Evolutionary conservation across 2,329 filamentous ascomycete species (phyloP).

Genomic region (Talaromyces sp.): DNA sequence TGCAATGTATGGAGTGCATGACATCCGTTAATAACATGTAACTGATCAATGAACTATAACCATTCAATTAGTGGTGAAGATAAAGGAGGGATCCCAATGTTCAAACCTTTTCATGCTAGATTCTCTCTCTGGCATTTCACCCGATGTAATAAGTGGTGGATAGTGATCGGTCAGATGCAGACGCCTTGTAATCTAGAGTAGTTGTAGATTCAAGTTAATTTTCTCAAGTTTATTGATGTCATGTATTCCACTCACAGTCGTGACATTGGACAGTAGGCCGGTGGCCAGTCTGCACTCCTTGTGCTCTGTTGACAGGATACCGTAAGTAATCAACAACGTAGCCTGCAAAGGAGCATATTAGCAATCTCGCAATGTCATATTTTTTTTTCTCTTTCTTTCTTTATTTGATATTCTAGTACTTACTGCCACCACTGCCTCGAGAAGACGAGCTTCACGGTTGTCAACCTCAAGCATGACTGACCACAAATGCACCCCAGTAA

Average conservation of each 20-base stretch:
- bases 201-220: neutral
- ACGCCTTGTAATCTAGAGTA: neutral
- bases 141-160: neutral
- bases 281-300: neutral
- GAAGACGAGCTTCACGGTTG: neutral
- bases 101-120: neutral
- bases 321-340: neutral
- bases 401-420: neutral
- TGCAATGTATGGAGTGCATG: neutral
- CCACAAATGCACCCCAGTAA: neutral
- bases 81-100: neutral
- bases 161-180: neutral
- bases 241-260: neutral
- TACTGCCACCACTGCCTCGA: neutral
- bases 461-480: neutral
- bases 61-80: neutral
- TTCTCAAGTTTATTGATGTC: neutral
- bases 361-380: neutral
- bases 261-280: neutral
- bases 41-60: neutral
- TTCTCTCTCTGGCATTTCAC: neutral
- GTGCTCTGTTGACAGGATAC: neutral
- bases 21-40: neutral
- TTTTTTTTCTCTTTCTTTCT: too few species aligned
- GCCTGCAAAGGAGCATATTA: neutral